Percentiles rank a stretch among this genome's conserved stretches.
Evolutionary conservation across 2,329 filamentous ascomycete species (phyloP).

Genomic region (Colletotrichum orchidophilum): DNA sequence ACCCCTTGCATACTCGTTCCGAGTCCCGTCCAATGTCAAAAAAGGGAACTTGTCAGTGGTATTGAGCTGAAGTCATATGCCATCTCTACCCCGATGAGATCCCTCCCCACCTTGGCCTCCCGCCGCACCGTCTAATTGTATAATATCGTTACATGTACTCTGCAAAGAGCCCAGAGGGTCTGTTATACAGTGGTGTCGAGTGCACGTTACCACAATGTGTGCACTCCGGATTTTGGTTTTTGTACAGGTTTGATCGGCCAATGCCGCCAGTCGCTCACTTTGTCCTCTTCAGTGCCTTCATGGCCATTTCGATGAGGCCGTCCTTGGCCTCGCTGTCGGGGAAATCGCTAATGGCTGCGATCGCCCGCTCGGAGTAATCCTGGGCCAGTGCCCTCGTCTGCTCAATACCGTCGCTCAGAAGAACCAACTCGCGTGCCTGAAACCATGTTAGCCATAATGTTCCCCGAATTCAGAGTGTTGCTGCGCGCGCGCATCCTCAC

Average conservation of each 20-base stretch:
- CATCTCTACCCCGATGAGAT: constrained; percentile 5
- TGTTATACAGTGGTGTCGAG: constrained; percentile 32
- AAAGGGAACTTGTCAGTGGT: constrained; percentile 19
- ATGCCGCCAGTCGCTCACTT: constrained; percentile 65
- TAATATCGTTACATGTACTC: constrained; percentile 35
- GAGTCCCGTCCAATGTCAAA: background rate
- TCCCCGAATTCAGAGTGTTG: constrained; percentile 21
- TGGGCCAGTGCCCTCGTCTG: constrained; percentile 91
- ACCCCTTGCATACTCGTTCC: background rate
- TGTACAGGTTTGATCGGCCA: constrained; percentile 14
- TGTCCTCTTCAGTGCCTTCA: constrained; percentile 87
- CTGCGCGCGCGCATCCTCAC: constrained; percentile 60
- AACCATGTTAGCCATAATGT: constrained; percentile 30
- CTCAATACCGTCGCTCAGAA: constrained; percentile 85
- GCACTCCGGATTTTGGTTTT: constrained; percentile 21
- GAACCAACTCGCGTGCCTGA: constrained; percentile 87
- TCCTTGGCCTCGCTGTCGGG: constrained; percentile 95
- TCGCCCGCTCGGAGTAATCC: constrained; percentile 89
- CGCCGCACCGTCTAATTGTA: constrained; percentile 29
- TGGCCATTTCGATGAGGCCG: constrained; percentile 91
- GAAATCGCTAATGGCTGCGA: constrained; percentile 83
- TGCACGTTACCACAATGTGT: constrained; percentile 26
- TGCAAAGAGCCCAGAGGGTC: constrained; percentile 18
- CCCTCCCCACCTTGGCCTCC: background rate
- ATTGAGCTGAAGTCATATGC: constrained; percentile 24